Evolutionary conservation across 116 monocot genomes (phyloP), one percentile per base, ranked within the genome.

Genomic region (Iris pallida): DNA sequence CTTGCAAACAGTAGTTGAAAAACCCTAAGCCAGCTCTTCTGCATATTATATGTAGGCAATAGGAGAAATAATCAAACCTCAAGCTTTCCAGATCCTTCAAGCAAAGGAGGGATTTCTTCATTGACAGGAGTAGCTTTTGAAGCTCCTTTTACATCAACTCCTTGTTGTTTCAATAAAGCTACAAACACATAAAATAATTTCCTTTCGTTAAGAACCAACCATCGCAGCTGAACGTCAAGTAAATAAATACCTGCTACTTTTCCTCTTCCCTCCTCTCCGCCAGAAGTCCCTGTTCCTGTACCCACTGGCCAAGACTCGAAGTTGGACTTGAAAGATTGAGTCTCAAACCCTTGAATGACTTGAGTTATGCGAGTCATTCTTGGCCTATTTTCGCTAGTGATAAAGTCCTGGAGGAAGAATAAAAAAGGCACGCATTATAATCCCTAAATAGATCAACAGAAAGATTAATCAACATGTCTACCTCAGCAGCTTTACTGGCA

Each of bases 111-210:
- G 72, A 93, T 42, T 63, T 92, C 85, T 74, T 98, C 97, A 61
- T 68, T 81, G 63, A 82, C 71, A 55, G 90, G 88, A 71, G 81
- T n/a, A 74, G 59, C 62, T 84, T 93, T 98, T 72, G 80, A 7
- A 14, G 51, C n/a, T 57, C 93, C 85, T 62, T 98, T 98, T 40
- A 98, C 47, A 82, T 84, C 97, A 75, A 96, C 87, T 54, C 97
- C 90, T 73, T 93, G 87, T 77, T 98, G 90, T 81, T 93, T 98
- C 68, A 98, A 54, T 48, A 98, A 56, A 61, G 93, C 97, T 98
- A 80, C 20, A 48, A 59, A 64, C 55, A 65, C n/a, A 65, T 4
- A 54, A 71, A 7, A 66, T 40, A 68, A 46, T 15, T 16, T 61
- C 2, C 30, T 30, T 30, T 30, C 30, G 52, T 20, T 54, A 74